Evolutionary conservation across 768 basidiomycete genomes (phyloP).

Genomic region (Daedaleopsis nitida): DNA sequence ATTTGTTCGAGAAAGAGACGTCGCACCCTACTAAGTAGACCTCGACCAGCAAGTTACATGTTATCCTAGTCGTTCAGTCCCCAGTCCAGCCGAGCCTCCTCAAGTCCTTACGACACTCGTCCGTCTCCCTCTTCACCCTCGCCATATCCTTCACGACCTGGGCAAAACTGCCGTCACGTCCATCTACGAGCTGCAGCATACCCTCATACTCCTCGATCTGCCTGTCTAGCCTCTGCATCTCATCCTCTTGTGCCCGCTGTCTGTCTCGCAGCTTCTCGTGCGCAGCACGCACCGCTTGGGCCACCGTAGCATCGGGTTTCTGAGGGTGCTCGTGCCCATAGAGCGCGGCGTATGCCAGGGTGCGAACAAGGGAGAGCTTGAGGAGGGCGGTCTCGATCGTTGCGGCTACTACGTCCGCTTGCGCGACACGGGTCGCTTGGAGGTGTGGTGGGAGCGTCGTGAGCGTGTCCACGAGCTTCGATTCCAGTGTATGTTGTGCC

Average conservation of each 20-base stretch:
- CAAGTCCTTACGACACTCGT: conserved; percentile 52
- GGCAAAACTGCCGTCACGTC: conserved; percentile 35
- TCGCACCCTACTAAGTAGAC: too few species aligned
- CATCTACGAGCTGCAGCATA: conserved; percentile 45
- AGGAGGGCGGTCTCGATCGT: conserved; percentile 49
- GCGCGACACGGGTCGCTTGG: conserved; percentile 35
- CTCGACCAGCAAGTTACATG: too few species aligned
- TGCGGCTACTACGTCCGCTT: conserved; percentile 43
- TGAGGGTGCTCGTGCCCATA: conserved; percentile 38
- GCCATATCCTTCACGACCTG: conserved; percentile 53
- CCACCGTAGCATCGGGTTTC: conserved; percentile 29
- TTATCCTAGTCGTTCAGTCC: conserved; percentile 30
- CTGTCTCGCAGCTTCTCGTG: conserved; percentile 37
- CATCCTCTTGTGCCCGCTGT: conserved; percentile 38
- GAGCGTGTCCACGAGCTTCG: conserved; percentile 31
- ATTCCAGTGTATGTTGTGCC: conserved; percentile 37
- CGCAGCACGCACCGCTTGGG: conserved; percentile 36
- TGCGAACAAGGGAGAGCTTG: conserved; percentile 49
- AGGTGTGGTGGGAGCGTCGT: conserved; percentile 33
- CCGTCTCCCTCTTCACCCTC: conserved; percentile 47
- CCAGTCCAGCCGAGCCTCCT: conserved; percentile 54
- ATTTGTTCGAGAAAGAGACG: too few species aligned
- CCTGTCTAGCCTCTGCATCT: conserved; percentile 39
- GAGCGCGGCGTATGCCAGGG: conserved; percentile 39
- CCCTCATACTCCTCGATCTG: conserved; percentile 44